Base-by-base conservation (phyloP, 2,329 filamentous ascomycete genomes). In the Trichoderma afroharzianum region DNA sequence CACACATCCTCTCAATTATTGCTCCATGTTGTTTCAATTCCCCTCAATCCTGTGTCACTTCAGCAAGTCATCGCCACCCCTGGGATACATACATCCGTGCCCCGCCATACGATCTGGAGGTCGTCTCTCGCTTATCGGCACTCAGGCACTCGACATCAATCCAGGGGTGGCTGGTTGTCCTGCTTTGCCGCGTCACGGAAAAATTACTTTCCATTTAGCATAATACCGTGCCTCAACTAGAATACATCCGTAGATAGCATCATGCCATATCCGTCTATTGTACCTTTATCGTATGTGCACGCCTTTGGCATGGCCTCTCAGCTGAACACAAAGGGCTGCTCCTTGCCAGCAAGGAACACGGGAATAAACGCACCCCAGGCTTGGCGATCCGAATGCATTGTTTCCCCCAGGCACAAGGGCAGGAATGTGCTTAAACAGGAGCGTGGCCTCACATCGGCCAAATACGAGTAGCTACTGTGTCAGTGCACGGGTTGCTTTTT, bases 81-180 rank as follows among this genome's bases (percentile, higher is more conserved):
- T 53, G 21, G 43, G 67, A n/a, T 30, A 18, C 6, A n/a, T 30
- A 18, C 6, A 12, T 50, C 33, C 11, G 32, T 12, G 67, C 67
- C 67, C 67, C 67, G 67, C 58, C 58, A 61, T n/a, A 53, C 21
- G 26, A 63, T 72, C 67, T 58, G 58, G 43, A 59, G 66, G 66
- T 32, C 33, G 59, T 36, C 33, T 63, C 71, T 72, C 71, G 71
- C 71, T 72, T 58, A 72, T 70, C 71, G 58, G 24, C 28, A 59
- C 55, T 64, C 50, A 39, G 36, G 71, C 67, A 70, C 66, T 43
- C 5, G 30, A 11, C 14, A 67, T 12, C 24, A 53, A 14, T n/a
- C 12, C 57, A 39, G 26, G 55, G 39, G 18, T 24, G 55, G 14
- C 57, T 30, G 66, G 15, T n/a, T 43, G 63, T 21, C 30, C 39